Base-by-base conservation (phyloP, 164 flowering plant genomes). In the Paratinospora sagittata region DNA sequence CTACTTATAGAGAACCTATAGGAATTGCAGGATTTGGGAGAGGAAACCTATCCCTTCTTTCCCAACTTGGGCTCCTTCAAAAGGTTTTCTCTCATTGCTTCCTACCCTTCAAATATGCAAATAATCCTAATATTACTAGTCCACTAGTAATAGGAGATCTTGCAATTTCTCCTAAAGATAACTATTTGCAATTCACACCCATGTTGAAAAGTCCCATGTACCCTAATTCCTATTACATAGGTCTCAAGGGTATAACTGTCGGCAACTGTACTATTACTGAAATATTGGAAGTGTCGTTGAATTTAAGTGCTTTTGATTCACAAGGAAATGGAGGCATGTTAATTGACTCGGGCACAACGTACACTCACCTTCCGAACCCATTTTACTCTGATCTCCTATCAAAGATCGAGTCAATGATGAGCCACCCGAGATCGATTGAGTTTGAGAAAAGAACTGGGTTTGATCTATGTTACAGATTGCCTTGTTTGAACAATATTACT, bases 71-170 rank as follows among this genome's bases (percentile, higher is more conserved):
- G 77, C 82, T 89, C 63, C 82, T 81, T n/a, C 82, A 78, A 63
- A 86, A 88, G 75, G 94, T 90, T 12, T 89, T 89, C 76, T 86
- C 91, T 45, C 89, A 89, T 73, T 89, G 94, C 49, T 89, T 89
- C 82, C 78, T 89, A 82, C 67, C 87, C 26, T 89, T 88, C 78
- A 86, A 88, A 79, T 89, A 60, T 78, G 83, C 90, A 14, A 88
- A 85, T 77, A 86, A 88, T 75, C 94, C 91, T 39, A 88, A 88
- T 33, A 77, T 86, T 11, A 79, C 89, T 13, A 86, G 89, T 79
- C 87, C 91, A 2, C 68, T 89, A 41, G 62, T 89, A n/a, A 62
- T 89, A 47, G 94, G 94, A 19, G 89, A 86, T 66, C 68, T 70
- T 39, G 94, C 94, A 5, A 75, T 86, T 7, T 78, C 88, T 63